Evolutionary conservation across 352 stramenopile species (phyloP).

Genomic region (Phytophthora tentaculata): DNA sequence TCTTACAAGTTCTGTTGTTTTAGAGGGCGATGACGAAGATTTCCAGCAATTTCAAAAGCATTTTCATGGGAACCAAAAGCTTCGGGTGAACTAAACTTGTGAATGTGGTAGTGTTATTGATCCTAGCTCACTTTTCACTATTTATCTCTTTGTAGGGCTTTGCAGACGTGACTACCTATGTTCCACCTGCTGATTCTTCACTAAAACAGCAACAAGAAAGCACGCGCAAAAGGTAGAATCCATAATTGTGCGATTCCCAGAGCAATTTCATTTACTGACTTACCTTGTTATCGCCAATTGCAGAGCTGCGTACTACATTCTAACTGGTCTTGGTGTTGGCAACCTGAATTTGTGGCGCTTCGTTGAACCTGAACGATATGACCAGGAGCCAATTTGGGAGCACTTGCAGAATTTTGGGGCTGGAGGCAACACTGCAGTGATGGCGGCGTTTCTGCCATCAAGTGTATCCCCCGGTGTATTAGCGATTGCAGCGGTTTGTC

Average conservation of each 20-base stretch:
- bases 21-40: slow-evolving; percentile 81
- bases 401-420: slow-evolving; percentile 61
- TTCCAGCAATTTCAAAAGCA: slow-evolving; percentile 84
- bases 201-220: slow-evolving; percentile 10
- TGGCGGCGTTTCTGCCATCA: slow-evolving; percentile 61
- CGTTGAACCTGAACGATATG: slow-evolving; percentile 39
- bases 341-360: slow-evolving; percentile 83
- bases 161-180: slow-evolving; percentile 67
- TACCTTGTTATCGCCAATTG: background rate
- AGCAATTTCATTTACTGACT: background rate
- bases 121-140: slow-evolving; percentile 8
- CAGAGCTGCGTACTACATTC: slow-evolving; percentile 73
- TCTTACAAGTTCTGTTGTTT: slow-evolving; percentile 2
- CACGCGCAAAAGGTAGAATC: slow-evolving; percentile 20
- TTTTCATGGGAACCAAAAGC: slow-evolving; percentile 60
- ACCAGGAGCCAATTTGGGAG: slow-evolving; percentile 54
- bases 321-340: slow-evolving; percentile 76
- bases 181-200: slow-evolving; percentile 12
- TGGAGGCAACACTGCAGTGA: slow-evolving; percentile 63
- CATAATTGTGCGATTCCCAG: background rate
- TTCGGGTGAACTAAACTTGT: slow-evolving; percentile 51
- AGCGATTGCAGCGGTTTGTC: slow-evolving; percentile 53
- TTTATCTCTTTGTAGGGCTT: slow-evolving; percentile 60
- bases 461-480: slow-evolving; percentile 29
- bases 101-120: slow-evolving; percentile 2